Percentiles rank a stretch among this genome's conserved stretches.
These are phyloP conservation scores for Limonium bicolor DNA, from an alignment of 148 eudicot species.

Conservation along the genomic window DNA sequence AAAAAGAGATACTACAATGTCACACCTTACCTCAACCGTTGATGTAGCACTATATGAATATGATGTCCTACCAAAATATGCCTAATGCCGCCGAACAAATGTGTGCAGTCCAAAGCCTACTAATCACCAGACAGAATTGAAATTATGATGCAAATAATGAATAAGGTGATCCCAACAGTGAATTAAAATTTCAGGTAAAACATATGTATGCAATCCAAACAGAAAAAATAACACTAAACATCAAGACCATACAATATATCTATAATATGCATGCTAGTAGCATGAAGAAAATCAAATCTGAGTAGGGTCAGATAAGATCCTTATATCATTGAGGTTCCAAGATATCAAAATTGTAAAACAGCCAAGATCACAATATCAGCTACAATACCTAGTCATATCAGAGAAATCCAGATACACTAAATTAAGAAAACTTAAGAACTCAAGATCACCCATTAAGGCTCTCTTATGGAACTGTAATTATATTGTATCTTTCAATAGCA, in stretches of 20 bases:
- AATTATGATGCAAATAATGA: not conserved
- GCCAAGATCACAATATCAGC: no score
- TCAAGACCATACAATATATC: not conserved
- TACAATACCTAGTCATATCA: no score
- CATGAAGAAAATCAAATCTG: no score
- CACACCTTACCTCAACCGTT: conserved; percentile 45
- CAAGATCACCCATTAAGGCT: no score
- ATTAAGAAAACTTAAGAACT: no score
- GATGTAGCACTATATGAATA: conserved; percentile 44
- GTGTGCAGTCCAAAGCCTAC: conserved; percentile 52
- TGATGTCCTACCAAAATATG: conserved; percentile 25
- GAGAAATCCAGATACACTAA: no score
- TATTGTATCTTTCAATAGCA: no score
- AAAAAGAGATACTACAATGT: not conserved
- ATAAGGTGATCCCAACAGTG: not conserved
- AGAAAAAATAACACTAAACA: not conserved
- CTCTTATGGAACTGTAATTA: no score
- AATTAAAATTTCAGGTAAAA: conserved; percentile 13
- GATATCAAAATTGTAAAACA: no score
- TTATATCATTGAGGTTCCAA: no score
- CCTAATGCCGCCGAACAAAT: conserved; percentile 20
- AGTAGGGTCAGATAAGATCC: no score
- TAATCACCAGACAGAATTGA: conserved; percentile 41
- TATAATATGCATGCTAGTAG: no score
- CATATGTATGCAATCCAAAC: conserved; percentile 1